Base-by-base conservation (phyloP, 1,139 yeast species). In the Ogataea hybrid region DNA sequence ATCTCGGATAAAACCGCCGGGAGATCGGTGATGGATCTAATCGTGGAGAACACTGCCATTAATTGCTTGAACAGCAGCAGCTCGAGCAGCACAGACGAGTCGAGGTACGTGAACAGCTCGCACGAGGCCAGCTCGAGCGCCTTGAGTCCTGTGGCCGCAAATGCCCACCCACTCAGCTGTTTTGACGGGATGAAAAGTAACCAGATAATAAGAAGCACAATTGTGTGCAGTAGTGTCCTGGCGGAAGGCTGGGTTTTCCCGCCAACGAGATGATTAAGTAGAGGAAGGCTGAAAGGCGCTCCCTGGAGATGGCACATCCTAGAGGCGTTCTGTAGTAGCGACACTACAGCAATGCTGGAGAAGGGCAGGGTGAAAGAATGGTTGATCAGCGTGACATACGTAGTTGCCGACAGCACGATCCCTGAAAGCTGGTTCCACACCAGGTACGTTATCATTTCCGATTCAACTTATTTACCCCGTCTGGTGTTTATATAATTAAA, bases 401-500 rank as follows among this genome's bases (percentile, higher is more conserved):
- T 25, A 6, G 6, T 25, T 25, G 27, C 7, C 7, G 27, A 25
- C 5, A 25, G n/a, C 11, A 25, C 12, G 7, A 11, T 11, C 6
- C 12, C 27, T 5, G 27, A 25, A 6, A 25, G 12, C n/a, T 5
- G 27, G 6, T 25, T 25, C 7, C 12, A 11, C 14, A 12, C n/a
- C 14, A 12, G 7, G 29, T 12, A 25, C 3, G 27, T 3, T 18
- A n/a, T 6, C n/a, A n/a, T 17, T 6, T 33, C 20, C 7, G 3
- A n/a, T 11, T 11, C 32, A 15, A 28, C 14, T 17, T 7, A 15
- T 34, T 17, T 38, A 32, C 41, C 41, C 41, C 41, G 28, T 38
- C 37, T 15, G 12, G 33, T 38, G 41, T 38, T 38, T 38, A 17
- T 31, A n/a, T 28, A n/a, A 14, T 28, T 15, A 7, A 37, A 30